Percentiles rank a stretch among this genome's conserved stretches.
Conservation (phyloP, 345 rosid genomes). For the Pelargonium nanum region DNA sequence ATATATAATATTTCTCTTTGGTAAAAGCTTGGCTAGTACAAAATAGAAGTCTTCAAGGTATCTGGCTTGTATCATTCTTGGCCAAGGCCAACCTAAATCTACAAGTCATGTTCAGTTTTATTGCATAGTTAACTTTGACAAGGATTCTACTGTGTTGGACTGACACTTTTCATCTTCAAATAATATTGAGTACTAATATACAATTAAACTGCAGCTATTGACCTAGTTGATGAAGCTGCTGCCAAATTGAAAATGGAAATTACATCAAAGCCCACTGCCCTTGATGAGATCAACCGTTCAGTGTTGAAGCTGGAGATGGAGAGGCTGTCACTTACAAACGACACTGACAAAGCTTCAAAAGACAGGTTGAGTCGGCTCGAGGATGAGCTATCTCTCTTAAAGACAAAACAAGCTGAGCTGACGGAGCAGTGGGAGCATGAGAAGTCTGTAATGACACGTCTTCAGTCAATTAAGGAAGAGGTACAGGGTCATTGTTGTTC, state of each 20-base stretch:
- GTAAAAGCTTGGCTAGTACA: too few species aligned
- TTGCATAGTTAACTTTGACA: too few species aligned
- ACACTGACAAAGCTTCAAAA: constrained; percentile 85
- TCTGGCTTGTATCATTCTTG: background rate
- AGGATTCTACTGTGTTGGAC: too few species aligned
- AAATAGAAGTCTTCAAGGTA: background rate
- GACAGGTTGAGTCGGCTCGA: constrained; percentile 86
- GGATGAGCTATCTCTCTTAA: constrained; percentile 55
- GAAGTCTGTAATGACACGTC: constrained; percentile 86
- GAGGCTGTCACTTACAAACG: constrained; percentile 85
- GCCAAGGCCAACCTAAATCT: background rate
- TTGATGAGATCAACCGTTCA: constrained; percentile 89
- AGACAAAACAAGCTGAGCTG: constrained; percentile 74
- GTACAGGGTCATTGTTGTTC: constrained; percentile 18
- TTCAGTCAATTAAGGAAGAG: constrained; percentile 96
- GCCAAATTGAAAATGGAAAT: constrained; percentile 90
- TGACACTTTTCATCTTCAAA: background rate
- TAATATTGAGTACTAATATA: background rate
- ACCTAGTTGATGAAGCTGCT: constrained; percentile 90
- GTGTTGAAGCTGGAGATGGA: constrained; percentile 97
- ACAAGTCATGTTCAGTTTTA: too few species aligned
- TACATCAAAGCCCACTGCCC: constrained; percentile 96
- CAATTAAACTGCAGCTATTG: constrained; percentile 47
- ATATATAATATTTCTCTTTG: too few species aligned
- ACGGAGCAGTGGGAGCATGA: constrained; percentile 99